Conservation (phyloP, 371 early-diverging fungal species). For the Rhizopus arrhizus region DNA sequence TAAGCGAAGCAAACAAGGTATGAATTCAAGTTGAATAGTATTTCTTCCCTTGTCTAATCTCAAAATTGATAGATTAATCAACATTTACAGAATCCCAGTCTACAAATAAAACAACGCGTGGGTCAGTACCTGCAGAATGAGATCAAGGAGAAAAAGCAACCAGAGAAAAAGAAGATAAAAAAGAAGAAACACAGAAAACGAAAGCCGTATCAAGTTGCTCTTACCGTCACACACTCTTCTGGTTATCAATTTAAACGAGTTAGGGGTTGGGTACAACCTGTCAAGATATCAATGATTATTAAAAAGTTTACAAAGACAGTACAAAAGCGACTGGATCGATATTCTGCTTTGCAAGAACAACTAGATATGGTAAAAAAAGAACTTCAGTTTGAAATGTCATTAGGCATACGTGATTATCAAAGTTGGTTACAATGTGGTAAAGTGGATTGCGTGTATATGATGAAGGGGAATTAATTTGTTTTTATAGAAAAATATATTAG, state of each 20-base stretch:
- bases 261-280: conserved; percentile 33
- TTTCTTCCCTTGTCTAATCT: neutral
- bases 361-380: conserved; percentile 23
- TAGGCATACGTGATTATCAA: neutral
- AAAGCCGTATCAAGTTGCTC: conserved; percentile 27
- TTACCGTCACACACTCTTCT: neutral
- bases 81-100: conserved; percentile 9
- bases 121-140: neutral
- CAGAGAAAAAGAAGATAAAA: conserved; percentile 1
- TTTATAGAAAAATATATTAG: neutral
- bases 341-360: neutral
- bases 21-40: too few relatives aligned
- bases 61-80: conserved; percentile 6
- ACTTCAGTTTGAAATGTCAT: conserved; percentile 9
- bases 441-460: neutral
- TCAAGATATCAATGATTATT: conserved; percentile 29
- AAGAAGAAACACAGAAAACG: conserved; percentile 9
- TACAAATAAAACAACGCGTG: conserved; percentile 3
- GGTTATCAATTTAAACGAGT: conserved; percentile 31
- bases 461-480: neutral
- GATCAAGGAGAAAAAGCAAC: neutral
- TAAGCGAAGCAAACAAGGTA: conserved; percentile 26
- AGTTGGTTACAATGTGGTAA: neutral
- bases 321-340: conserved; percentile 17
- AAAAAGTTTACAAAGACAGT: conserved; percentile 21